Conservation (phyloP, 2,329 filamentous ascomycete species). For the Trichoderma asperellum region DNA sequence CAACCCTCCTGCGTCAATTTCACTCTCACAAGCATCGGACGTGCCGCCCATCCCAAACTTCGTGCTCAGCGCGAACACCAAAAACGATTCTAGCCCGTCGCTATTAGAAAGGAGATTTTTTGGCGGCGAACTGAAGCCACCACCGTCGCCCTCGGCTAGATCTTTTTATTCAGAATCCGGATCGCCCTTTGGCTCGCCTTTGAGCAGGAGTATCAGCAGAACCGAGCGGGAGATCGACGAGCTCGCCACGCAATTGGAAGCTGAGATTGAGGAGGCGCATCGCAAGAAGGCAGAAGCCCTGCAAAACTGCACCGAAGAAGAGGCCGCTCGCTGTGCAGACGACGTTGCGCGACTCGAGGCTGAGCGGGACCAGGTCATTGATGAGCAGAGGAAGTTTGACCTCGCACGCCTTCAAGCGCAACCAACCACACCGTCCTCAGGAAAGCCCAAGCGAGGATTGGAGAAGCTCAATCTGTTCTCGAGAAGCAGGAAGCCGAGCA, state of each 20-base stretch:
- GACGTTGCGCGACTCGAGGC: slow-evolving; percentile 51
- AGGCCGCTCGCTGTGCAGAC: slow-evolving; percentile 41
- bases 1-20: slow-evolving; percentile 21
- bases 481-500: slow-evolving; percentile 47
- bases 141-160: slow-evolving; percentile 25
- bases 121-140: slow-evolving; percentile 20
- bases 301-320: slow-evolving; percentile 23
- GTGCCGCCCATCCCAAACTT: slow-evolving; percentile 36
- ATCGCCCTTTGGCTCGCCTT: slow-evolving; percentile 20
- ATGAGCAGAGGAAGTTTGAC: slow-evolving; percentile 55
- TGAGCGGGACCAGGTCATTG: slow-evolving; percentile 53
- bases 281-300: slow-evolving; percentile 19
- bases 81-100: slow-evolving; percentile 36
- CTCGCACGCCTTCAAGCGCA: slow-evolving; percentile 51
- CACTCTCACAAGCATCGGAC: slow-evolving; percentile 30
- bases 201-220: slow-evolving; percentile 11
- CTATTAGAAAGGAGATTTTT: slow-evolving; percentile 23
- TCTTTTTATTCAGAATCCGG: slow-evolving; percentile 24
- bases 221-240: slow-evolving; percentile 28
- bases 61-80: slow-evolving; percentile 38
- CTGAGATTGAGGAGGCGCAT: slow-evolving; percentile 27
- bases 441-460: slow-evolving; percentile 45
- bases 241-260: slow-evolving; percentile 26
- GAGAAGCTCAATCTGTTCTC: slow-evolving; percentile 54
- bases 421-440: slow-evolving; percentile 42